These are phyloP conservation scores for Torrubiellomyces zombiae DNA, from an alignment of 2,329 filamentous ascomycete genomes.

Conservation along the genomic window DNA sequence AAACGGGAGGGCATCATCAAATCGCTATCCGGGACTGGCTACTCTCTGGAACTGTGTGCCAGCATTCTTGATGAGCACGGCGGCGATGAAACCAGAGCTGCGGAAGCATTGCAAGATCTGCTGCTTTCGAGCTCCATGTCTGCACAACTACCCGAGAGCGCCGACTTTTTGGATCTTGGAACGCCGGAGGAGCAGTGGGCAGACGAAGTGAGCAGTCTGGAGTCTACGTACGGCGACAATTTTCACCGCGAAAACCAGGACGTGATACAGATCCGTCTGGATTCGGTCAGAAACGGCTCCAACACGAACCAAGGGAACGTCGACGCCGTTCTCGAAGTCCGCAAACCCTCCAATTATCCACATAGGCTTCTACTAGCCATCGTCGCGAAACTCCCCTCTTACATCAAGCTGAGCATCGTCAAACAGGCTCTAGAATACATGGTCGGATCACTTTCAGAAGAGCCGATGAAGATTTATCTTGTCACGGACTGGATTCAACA, in stretches of 20 bases:
- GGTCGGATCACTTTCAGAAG: conserved; percentile 53
- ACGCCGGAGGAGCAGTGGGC: conserved; percentile 55
- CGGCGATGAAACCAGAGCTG: conserved; percentile 60
- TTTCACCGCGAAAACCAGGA: conserved; percentile 44
- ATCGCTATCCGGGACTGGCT: conserved; percentile 66
- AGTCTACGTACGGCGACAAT: conserved; percentile 69
- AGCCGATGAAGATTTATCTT: conserved; percentile 79
- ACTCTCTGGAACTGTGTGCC: conserved; percentile 68
- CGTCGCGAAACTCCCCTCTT: conserved; percentile 59
- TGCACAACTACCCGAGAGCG: conserved; percentile 10
- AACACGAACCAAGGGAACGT: conserved; percentile 33
- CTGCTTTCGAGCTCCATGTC: conserved; percentile 12
- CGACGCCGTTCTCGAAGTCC: conserved; percentile 45
- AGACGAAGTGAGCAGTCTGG: conserved; percentile 69
- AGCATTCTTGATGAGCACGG: conserved; percentile 54
- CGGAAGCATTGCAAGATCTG: conserved; percentile 56
- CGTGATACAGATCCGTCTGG: conserved; percentile 54
- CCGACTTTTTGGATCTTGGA: conserved; percentile 28
- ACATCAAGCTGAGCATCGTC: conserved; percentile 81
- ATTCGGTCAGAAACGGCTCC: conserved; percentile 33
- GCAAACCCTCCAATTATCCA: conserved; percentile 61
- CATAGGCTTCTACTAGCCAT: conserved; percentile 52
- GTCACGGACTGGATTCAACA: conserved; percentile 84
- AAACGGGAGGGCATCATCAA: conserved; percentile 70
- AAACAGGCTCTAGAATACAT: conserved; percentile 61